These are phyloP conservation scores for Cladosporium sphaerospermum DNA, from an alignment of 2,329 filamentous ascomycete genomes.

Conservation along the genomic window DNA sequence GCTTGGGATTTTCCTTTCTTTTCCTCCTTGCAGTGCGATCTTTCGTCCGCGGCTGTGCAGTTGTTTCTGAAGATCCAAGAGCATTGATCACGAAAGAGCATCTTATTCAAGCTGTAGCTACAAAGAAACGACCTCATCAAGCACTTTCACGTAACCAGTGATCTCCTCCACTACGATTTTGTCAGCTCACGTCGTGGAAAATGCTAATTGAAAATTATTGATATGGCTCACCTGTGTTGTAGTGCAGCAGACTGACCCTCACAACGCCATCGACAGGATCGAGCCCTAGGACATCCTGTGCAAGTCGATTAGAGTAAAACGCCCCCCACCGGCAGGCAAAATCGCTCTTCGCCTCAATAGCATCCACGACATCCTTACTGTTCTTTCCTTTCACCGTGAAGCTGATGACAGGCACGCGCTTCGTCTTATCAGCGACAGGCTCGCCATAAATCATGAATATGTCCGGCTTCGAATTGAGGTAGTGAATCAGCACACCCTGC, in stretches of 20 bases:
- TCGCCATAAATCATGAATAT: slow-evolving; percentile 54
- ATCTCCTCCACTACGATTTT: slow-evolving; percentile 49
- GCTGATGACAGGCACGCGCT: slow-evolving; percentile 60
- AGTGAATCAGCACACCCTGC: slow-evolving; percentile 54
- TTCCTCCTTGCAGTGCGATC: too few species aligned
- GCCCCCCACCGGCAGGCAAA: slow-evolving; percentile 62
- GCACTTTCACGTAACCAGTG: slow-evolving; percentile 43
- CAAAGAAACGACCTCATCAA: slow-evolving; percentile 42
- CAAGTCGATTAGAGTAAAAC: slow-evolving; percentile 62
- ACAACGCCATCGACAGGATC: slow-evolving; percentile 58
- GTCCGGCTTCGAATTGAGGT: slow-evolving; percentile 48
- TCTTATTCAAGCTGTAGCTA: not conserved
- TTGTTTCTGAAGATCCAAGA: too few species aligned
- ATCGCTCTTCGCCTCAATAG: slow-evolving; percentile 52
- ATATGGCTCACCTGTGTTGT: slow-evolving; percentile 56
- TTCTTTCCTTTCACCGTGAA: slow-evolving; percentile 55
- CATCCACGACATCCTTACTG: slow-evolving; percentile 54
- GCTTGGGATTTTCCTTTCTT: too few species aligned
- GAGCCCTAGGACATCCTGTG: slow-evolving; percentile 50
- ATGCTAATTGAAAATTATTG: not conserved
- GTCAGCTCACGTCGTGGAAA: not conserved
- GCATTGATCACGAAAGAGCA: too few species aligned
- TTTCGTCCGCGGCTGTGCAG: too few species aligned
- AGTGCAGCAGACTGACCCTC: slow-evolving; percentile 66
- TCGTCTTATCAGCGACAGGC: slow-evolving; percentile 39